Base-by-base conservation (phyloP, 495 filamentous ascomycete genomes). In the Saxispiralis lemnorum region DNA sequence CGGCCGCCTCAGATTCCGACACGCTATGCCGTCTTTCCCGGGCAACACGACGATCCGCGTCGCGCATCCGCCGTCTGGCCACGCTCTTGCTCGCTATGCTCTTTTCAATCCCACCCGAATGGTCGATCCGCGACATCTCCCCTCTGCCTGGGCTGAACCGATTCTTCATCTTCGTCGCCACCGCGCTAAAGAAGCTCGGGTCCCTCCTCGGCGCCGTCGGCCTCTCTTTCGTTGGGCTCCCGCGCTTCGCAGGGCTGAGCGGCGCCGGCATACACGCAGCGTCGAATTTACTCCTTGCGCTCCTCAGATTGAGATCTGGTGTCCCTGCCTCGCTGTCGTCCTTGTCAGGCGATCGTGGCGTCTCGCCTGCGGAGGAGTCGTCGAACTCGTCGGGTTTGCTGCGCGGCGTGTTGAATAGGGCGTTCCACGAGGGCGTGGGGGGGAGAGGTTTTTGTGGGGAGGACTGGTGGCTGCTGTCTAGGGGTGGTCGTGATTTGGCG, bases 371-470 rank as follows among this genome's bases (percentile, higher is more conserved):
- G 2, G 83, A 88, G 21, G 64, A 63, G 5, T 82, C 81, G 7
- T 83, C 81, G 49, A 79, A 73, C 41, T 81, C 77, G 16, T 75
- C 58, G 12, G 83, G 76, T 44, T 69, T 66, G 53, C 79, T 88
- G 33, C 81, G 80, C 2, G 84, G 85, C 6, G 81, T 93, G 20
- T 70, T 83, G 54, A 89, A 93, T 9, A 76, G 72, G 2, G 75
- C 66, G 54, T 77, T 79, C 63, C 46, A 71, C 62, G 12, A 69
- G 54, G 47, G 68, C 64, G n/a, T 71, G 57, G 32, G 59, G 49
- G 24, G 69, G 66, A 38, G 65, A 45, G 12, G 58, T 31, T 16
- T 53, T 38, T 53, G 74, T 45, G 17, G 73, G 69, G 2, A 73
- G 70, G 30, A 70, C 63, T 44, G 74, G 67, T 39, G 60, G 59